A percentile compares a stretch with the other conserved stretches of the same genome.
These are phyloP conservation scores for Botrytis byssoidea DNA, from an alignment of 2,329 filamentous ascomycete genomes.

Conservation along the genomic window DNA sequence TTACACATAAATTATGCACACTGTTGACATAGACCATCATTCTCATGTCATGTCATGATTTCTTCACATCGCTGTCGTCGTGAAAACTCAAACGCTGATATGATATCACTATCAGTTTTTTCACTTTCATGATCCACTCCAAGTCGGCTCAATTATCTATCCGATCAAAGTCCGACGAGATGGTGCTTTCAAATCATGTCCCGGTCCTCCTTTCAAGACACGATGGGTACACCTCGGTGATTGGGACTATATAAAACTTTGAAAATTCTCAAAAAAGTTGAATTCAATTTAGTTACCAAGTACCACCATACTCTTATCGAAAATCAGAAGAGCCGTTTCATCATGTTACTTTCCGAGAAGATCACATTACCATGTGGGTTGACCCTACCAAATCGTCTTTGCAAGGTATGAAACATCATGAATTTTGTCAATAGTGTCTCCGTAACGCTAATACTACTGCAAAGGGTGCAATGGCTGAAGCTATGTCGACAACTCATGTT, in stretches of 20 bases:
- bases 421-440: no score
- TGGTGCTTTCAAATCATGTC: background rate
- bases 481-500: conserved; percentile 43
- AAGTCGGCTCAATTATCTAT: background rate
- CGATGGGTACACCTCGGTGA: background rate
- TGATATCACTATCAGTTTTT: background rate
- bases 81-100: background rate
- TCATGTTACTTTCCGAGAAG: conserved; percentile 28
- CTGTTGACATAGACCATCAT: background rate
- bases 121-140: background rate
- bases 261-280: background rate
- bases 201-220: background rate
- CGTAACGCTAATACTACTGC: background rate
- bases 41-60: background rate
- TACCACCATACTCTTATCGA: background rate
- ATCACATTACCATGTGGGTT: conserved; percentile 49
- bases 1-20: background rate
- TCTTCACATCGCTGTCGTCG: background rate
- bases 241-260: background rate
- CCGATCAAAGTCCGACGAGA: background rate
- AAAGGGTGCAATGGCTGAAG: conserved; percentile 36
- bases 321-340: background rate
- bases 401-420: conserved; percentile 36
- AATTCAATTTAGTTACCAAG: background rate
- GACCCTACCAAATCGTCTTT: conserved; percentile 54